A percentile compares a stretch with the other conserved stretches of the same genome.
Evolutionary conservation across 2,329 filamentous ascomycete species (phyloP).

Genomic region (Aspergillus oerlinghausenensis): DNA sequence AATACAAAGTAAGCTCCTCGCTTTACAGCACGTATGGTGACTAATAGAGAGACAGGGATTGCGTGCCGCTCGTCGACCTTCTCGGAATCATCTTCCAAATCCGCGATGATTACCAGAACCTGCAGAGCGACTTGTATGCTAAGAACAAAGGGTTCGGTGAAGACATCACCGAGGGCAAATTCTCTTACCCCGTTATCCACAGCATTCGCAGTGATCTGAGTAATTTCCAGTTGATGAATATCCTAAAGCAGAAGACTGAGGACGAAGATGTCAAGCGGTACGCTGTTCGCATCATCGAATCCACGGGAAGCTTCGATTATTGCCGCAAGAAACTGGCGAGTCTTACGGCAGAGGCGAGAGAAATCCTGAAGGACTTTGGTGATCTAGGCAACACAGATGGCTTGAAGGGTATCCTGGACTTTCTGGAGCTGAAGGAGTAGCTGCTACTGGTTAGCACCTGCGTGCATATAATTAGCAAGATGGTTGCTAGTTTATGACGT

Average conservation of each 20-base stretch:
- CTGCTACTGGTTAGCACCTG: not conserved
- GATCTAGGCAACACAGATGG: not conserved
- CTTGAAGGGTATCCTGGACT: constrained; percentile 1
- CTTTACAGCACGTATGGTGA: not conserved
- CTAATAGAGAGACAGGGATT: constrained; percentile 18
- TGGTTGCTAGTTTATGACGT: too few relatives aligned
- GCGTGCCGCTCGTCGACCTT: constrained; percentile 59
- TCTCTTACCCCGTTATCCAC: constrained; percentile 90
- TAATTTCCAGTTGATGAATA: constrained; percentile 71
- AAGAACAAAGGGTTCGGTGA: constrained; percentile 88
- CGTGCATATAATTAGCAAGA: too few relatives aligned
- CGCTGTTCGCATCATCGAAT: constrained; percentile 80
- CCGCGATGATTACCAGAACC: constrained; percentile 74
- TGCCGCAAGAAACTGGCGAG: constrained; percentile 1
- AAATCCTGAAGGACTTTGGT: not conserved
- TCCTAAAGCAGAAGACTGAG: constrained; percentile 77
- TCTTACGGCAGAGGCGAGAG: constrained; percentile 1
- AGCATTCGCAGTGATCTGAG: constrained; percentile 61
- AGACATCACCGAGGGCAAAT: constrained; percentile 92
- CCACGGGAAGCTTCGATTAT: constrained; percentile 81
- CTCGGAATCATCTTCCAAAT: constrained; percentile 38
- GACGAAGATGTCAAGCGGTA: constrained; percentile 83
- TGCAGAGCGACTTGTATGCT: constrained; percentile 60
- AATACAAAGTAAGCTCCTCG: not conserved
- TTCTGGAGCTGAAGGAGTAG: constrained; percentile 3